Evolutionary conservation across 1,284 basidiomycete genomes (phyloP).

Genomic region (Ustilago loliicola): DNA sequence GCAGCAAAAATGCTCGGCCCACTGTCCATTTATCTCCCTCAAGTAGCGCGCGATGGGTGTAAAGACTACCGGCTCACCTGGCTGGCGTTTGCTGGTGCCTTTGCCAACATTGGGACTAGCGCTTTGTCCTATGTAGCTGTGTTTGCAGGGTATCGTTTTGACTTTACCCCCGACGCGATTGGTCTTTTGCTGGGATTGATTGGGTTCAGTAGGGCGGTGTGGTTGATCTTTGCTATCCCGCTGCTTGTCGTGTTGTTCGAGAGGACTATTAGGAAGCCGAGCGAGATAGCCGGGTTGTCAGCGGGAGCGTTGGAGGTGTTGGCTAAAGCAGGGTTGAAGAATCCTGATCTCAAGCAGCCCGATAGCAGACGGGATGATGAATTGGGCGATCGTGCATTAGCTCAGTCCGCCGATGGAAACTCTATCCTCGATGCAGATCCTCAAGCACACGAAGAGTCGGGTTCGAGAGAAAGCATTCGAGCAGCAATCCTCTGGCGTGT

Average conservation of each 20-base stretch:
- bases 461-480: constrained; percentile 8
- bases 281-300: constrained; percentile 21
- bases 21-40: constrained; percentile 44
- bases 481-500: constrained; percentile 40
- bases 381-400: constrained; percentile 7
- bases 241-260: constrained; percentile 41
- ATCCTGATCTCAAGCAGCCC: constrained; percentile 28
- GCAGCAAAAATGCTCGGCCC: constrained; percentile 35
- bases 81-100: constrained; percentile 40
- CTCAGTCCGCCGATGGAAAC: not conserved
- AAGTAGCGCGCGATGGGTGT: constrained; percentile 25
- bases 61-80: constrained; percentile 50
- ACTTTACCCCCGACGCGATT: constrained; percentile 49
- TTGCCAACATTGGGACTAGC: constrained; percentile 45
- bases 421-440: too few relatives aligned
- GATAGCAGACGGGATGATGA: constrained; percentile 6
- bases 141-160: constrained; percentile 50
- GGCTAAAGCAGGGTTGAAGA: constrained; percentile 44
- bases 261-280: constrained; percentile 32
- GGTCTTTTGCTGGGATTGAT: constrained; percentile 42
- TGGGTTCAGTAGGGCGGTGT: constrained; percentile 36
- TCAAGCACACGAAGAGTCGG: too few relatives aligned
- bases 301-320: constrained; percentile 30
- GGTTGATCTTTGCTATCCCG: constrained; percentile 49
- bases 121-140: constrained; percentile 42